A percentile compares a stretch with the other conserved stretches of the same genome.
Conservation (phyloP, 306 rosid genomes). For the Prunus armeniaca region DNA sequence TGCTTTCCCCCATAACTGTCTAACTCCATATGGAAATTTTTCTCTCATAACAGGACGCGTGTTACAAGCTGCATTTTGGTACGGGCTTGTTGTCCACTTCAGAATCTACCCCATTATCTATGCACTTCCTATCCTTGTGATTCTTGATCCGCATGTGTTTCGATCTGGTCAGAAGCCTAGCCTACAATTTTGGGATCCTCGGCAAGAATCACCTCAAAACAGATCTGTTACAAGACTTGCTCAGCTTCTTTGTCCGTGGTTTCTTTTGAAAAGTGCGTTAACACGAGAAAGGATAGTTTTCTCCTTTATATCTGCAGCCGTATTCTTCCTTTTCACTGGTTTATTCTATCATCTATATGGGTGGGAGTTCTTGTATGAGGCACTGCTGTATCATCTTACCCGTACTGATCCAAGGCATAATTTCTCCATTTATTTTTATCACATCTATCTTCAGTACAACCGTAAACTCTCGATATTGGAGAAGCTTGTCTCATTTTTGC, state of each 20-base stretch:
- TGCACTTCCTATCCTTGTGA: slow-evolving; percentile 68
- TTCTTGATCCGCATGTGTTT: slow-evolving; percentile 74
- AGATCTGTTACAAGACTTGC: slow-evolving; percentile 19
- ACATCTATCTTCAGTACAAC: slow-evolving; percentile 82
- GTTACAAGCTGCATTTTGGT: slow-evolving; percentile 95
- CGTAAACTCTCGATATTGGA: slow-evolving; percentile 50
- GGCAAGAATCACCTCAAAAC: slow-evolving; percentile 35
- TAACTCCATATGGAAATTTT: slow-evolving; percentile 18
- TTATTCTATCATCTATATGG: slow-evolving; percentile 70
- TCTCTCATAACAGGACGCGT: slow-evolving; percentile 54
- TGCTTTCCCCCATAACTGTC: not conserved
- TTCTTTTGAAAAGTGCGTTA: slow-evolving; percentile 44
- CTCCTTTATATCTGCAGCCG: slow-evolving; percentile 60
- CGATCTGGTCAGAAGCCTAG: slow-evolving; percentile 54
- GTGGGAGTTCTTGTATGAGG: slow-evolving; percentile 83
- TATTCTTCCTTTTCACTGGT: slow-evolving; percentile 66
- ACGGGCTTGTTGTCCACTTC: slow-evolving; percentile 90
- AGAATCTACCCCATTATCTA: slow-evolving; percentile 87
- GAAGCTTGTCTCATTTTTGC: slow-evolving; percentile 88
- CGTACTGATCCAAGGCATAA: slow-evolving; percentile 93
- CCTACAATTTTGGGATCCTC: slow-evolving; percentile 59
- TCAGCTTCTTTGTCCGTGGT: slow-evolving; percentile 27
- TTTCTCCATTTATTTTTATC: slow-evolving; percentile 82
- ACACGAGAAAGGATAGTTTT: slow-evolving; percentile 67
- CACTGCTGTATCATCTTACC: slow-evolving; percentile 85